A percentile compares a stretch with the other conserved stretches of the same genome.
These are phyloP conservation scores for Paraphaeosphaeria minitans DNA, from an alignment of 2,329 filamentous ascomycete species.

Conservation along the genomic window DNA sequence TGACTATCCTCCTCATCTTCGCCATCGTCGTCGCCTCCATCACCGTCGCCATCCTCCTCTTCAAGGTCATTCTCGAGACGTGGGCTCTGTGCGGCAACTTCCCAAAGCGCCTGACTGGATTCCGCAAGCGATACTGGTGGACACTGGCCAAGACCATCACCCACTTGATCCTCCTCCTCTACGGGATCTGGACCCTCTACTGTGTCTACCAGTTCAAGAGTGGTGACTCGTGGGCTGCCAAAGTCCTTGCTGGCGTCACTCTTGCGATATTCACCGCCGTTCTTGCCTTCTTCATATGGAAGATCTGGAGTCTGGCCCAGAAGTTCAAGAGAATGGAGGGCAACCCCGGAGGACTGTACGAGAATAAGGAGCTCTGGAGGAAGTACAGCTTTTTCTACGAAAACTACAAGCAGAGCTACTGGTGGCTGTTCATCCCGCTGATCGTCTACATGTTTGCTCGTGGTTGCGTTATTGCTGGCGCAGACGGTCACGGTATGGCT, in stretches of 20 bases:
- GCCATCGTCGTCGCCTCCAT: slow-evolving; percentile 85
- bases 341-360: slow-evolving; percentile 74
- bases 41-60: slow-evolving; percentile 81
- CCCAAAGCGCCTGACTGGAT: slow-evolving; percentile 76
- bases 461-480: slow-evolving; percentile 82
- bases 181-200: slow-evolving; percentile 94
- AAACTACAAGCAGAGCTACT: slow-evolving; percentile 89
- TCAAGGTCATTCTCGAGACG: slow-evolving; percentile 88
- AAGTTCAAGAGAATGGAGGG: slow-evolving; percentile 77
- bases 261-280: slow-evolving; percentile 79
- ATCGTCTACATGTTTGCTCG: slow-evolving; percentile 92
- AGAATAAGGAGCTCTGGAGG: slow-evolving; percentile 87
- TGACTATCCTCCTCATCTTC: slow-evolving; percentile 89
- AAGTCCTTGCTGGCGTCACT: slow-evolving; percentile 79
- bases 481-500: slow-evolving; percentile 80
- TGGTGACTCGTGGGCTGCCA: slow-evolving; percentile 93
- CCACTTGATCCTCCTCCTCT: slow-evolving; percentile 86
- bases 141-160: slow-evolving; percentile 88
- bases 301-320: slow-evolving; percentile 77
- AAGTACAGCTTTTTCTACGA: slow-evolving; percentile 99
- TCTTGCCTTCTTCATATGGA: slow-evolving; percentile 81
- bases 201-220: slow-evolving; percentile 94
- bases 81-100: slow-evolving; percentile 92
- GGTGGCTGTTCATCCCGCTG: slow-evolving; percentile 93
- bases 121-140: slow-evolving; percentile 97